phyloP scores from a whole-genome alignment of 257 asterid genomes.

The Hygrophila difformis region DNA sequence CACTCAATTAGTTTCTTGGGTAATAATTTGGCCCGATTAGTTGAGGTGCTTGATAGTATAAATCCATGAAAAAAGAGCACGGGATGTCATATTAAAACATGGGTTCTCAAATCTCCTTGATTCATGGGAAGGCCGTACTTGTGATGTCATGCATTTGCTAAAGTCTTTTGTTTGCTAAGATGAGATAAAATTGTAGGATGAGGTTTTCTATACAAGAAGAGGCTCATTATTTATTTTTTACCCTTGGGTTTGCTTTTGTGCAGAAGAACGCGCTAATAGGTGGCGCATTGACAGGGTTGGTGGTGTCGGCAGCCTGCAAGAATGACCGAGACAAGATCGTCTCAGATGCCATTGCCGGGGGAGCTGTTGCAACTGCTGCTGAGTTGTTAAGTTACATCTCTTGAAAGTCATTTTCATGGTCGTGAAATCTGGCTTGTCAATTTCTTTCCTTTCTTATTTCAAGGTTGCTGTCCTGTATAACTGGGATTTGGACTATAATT shows the following conservation, averaged over 20 bases:
- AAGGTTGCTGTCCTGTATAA: too few relatives aligned
- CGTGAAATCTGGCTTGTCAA: too few relatives aligned
- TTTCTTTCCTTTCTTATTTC: too few relatives aligned
- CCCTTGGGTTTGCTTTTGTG: background rate
- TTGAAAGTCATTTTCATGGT: too few relatives aligned
- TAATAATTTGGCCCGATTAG: background rate
- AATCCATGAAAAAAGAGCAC: too few relatives aligned
- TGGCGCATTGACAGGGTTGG: constrained; percentile 39
- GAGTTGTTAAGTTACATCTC: constrained; percentile 43
- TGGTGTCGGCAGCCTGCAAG: constrained; percentile 39
- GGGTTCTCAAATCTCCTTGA: background rate
- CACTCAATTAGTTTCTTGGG: background rate
- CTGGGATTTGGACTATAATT: too few relatives aligned
- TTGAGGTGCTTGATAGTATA: too few relatives aligned
- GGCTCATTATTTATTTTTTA: too few relatives aligned
- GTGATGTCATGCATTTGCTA: background rate
- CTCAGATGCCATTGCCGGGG: constrained; percentile 61
- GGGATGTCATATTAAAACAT: background rate
- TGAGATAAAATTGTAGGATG: too few relatives aligned
- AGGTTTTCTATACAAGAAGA: too few relatives aligned
- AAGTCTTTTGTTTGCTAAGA: too few relatives aligned
- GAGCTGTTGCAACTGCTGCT: constrained; percentile 81
- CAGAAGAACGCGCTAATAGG: constrained; percentile 77
- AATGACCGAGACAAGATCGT: constrained; percentile 53
- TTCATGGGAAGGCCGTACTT: background rate